Evolutionary conservation across 108 stramenopile species (phyloP).

Genomic region (Nitzschia putrida): DNA sequence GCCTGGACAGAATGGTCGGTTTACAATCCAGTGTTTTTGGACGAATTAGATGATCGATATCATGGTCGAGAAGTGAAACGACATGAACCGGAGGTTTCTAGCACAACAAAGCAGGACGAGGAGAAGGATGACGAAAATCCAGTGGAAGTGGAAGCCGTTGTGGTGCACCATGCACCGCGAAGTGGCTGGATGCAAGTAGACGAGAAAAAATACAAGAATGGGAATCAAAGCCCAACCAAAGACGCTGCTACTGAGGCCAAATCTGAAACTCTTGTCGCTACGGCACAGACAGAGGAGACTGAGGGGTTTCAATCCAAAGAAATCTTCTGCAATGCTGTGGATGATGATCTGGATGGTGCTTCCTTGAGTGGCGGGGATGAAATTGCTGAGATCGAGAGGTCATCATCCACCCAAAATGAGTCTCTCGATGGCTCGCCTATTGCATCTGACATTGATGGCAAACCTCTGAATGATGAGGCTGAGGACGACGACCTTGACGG

Average conservation of each 20-base stretch:
- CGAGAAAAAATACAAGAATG: slow-evolving; percentile 7
- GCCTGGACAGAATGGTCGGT: slow-evolving; percentile 90
- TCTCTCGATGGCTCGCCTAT: slow-evolving; percentile 2
- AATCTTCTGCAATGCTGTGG: neutral
- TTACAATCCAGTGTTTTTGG: slow-evolving; percentile 73
- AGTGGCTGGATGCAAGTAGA: slow-evolving; percentile 44
- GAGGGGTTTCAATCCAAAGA: neutral
- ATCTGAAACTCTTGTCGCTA: neutral
- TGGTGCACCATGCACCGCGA: slow-evolving; percentile 10
- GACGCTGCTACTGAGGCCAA: neutral
- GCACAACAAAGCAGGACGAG: neutral
- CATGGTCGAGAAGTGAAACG: slow-evolving; percentile 58
- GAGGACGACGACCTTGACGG: slow-evolving; percentile 30
- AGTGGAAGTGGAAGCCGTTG: slow-evolving; percentile 21
- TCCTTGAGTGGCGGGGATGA: slow-evolving; percentile 8
- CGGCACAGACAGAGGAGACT: no score
- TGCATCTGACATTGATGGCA: slow-evolving; percentile 41
- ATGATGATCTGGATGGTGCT: slow-evolving; percentile 24
- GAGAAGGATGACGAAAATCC: neutral
- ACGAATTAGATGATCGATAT: slow-evolving; percentile 72
- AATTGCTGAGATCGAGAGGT: neutral
- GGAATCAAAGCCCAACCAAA: neutral
- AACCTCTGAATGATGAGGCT: slow-evolving; percentile 35
- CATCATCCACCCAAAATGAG: slow-evolving; percentile 4
- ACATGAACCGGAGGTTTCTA: neutral